A percentile compares a stretch with the other conserved stretches of the same genome.
These are phyloP conservation scores for Boletus coccyginus DNA, from an alignment of 768 basidiomycete species.

Conservation along the genomic window DNA sequence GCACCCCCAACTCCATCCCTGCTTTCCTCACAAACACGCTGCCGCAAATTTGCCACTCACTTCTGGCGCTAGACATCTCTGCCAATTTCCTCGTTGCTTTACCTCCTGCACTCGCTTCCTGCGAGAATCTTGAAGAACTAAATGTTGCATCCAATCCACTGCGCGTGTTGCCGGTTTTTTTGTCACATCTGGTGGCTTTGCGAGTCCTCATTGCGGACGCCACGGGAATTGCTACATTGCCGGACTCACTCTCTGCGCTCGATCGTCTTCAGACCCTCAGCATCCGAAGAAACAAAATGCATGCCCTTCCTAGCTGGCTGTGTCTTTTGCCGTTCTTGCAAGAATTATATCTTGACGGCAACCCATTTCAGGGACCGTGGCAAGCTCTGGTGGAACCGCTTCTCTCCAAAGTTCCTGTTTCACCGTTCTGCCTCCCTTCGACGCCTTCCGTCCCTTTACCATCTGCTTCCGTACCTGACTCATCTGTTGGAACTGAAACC, in stretches of 20 bases:
- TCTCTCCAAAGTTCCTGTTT: slow-evolving; percentile 57
- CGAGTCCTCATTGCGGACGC: slow-evolving; percentile 91
- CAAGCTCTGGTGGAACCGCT: slow-evolving; percentile 85
- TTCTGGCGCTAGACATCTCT: slow-evolving; percentile 93
- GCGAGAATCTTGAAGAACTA: slow-evolving; percentile 84
- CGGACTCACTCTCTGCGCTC: slow-evolving; percentile 68
- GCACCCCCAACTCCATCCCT: slow-evolving; percentile 74
- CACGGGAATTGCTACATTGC: slow-evolving; percentile 77
- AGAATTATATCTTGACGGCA: slow-evolving; percentile 88
- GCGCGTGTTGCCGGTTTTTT: slow-evolving; percentile 86
- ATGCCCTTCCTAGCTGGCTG: slow-evolving; percentile 92
- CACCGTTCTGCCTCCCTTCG: slow-evolving; percentile 63
- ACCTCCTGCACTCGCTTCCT: slow-evolving; percentile 79
- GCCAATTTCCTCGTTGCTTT: slow-evolving; percentile 82
- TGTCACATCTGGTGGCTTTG: slow-evolving; percentile 71
- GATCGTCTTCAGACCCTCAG: slow-evolving; percentile 87
- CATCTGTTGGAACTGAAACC: slow-evolving; percentile 46
- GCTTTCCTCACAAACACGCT: slow-evolving; percentile 67
- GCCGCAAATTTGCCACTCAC: slow-evolving; percentile 69
- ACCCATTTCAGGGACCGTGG: slow-evolving; percentile 95
- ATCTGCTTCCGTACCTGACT: slow-evolving; percentile 46
- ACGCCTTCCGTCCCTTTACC: slow-evolving; percentile 56
- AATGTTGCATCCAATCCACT: slow-evolving; percentile 92
- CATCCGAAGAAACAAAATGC: slow-evolving; percentile 82
- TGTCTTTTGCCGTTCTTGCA: slow-evolving; percentile 84